Evolutionary conservation across 306 rosid genomes (phyloP).

Genomic region (Acacia crassicarpa): DNA sequence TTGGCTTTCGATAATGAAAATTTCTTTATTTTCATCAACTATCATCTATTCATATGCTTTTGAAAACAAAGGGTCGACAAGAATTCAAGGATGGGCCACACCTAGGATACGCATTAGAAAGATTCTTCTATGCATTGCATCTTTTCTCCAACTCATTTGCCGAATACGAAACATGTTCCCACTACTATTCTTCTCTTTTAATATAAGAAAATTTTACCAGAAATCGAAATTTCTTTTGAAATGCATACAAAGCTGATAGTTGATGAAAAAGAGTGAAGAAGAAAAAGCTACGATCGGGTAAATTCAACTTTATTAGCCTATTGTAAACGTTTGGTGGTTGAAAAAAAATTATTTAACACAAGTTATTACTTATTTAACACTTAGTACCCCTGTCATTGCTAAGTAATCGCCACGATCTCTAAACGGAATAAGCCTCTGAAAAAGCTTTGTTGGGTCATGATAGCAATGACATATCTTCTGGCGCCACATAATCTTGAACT

Average conservation of each 20-base stretch:
- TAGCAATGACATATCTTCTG: neutral
- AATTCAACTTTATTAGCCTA: neutral
- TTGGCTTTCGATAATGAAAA: neutral
- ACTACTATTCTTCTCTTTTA: slow-evolving; percentile 19
- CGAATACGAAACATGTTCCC: slow-evolving; percentile 39
- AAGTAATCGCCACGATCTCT: slow-evolving; percentile 8
- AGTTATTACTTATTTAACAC: neutral
- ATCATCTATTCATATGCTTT: slow-evolving; percentile 14
- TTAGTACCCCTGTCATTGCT: neutral
- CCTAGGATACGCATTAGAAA: slow-evolving; percentile 39
- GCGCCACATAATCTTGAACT: slow-evolving; percentile 16
- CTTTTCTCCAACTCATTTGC: slow-evolving; percentile 42
- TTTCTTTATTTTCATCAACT: neutral
- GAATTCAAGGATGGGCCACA: slow-evolving; percentile 74
- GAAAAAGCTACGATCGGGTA: neutral
- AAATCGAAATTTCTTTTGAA: slow-evolving; percentile 13
- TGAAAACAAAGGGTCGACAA: slow-evolving; percentile 55
- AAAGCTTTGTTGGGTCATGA: slow-evolving; percentile 28
- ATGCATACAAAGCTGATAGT: neutral
- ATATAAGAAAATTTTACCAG: slow-evolving; percentile 36
- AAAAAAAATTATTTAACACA: neutral
- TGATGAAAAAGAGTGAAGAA: neutral
- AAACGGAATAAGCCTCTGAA: neutral
- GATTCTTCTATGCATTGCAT: slow-evolving; percentile 42
- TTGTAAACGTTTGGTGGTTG: neutral